phyloP scores from a whole-genome alignment of 176 grass and related monocot genomes.

The Pharus latifolius region DNA sequence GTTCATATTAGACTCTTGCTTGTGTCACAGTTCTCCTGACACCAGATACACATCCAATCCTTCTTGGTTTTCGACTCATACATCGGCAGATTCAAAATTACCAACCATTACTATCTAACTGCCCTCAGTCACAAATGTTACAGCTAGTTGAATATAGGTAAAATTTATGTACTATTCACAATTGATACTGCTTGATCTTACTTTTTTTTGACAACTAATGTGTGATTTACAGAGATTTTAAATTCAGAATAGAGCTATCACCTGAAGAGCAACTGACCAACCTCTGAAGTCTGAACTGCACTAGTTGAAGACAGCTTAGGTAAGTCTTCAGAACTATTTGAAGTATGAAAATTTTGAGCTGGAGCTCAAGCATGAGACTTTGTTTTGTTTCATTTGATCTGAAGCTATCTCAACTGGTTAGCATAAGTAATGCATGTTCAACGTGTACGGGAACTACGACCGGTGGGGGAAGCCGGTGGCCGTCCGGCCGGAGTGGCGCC shows the following conservation, averaged over 20 bases:
- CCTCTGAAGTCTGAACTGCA: neutral
- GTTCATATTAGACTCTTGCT: neutral
- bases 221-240: neutral
- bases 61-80: too few relatives aligned
- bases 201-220: neutral
- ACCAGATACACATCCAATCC: neutral
- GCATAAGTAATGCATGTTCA: neutral
- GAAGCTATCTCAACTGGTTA: neutral
- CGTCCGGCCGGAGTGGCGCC: too few relatives aligned
- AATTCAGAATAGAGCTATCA: neutral
- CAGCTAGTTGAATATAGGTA: neutral
- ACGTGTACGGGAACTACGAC: too few relatives aligned
- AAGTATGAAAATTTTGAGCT: neutral
- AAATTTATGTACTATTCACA: neutral
- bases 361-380: neutral
- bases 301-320: neutral
- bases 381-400: neutral
- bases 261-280: neutral
- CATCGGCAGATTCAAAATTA: neutral
- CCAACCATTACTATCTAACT: neutral
- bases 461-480: too few relatives aligned
- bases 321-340: neutral
- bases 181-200: neutral
- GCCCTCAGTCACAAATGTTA: neutral
- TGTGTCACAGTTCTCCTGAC: neutral